These are phyloP conservation scores for Phytophthora sansomeana DNA, from an alignment of 352 stramenopile genomes.

Conservation along the genomic window DNA sequence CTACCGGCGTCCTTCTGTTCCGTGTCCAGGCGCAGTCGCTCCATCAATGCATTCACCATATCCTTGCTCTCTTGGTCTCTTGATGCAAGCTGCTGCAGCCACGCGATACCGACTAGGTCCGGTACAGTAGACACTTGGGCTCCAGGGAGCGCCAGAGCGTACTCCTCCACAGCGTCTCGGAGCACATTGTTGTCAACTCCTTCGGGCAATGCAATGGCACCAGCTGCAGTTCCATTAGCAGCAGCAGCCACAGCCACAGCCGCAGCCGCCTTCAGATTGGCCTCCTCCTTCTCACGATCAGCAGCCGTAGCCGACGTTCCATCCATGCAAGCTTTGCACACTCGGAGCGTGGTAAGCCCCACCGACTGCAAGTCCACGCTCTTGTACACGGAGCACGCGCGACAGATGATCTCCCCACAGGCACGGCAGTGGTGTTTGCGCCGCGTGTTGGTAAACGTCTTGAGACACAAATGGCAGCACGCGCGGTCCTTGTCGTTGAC, in stretches of 20 bases:
- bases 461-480: constrained; percentile 85
- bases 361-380: constrained; percentile 78
- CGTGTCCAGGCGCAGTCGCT: constrained; percentile 61
- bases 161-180: constrained; percentile 73
- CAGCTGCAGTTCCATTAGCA: constrained; percentile 22
- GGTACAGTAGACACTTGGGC: constrained; percentile 66
- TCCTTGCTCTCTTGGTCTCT: constrained; percentile 75
- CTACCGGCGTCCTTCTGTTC: constrained; percentile 32
- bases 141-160: constrained; percentile 70
- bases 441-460: constrained; percentile 83
- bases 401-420: constrained; percentile 89
- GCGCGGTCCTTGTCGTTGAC: constrained; percentile 84
- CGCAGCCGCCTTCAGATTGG: constrained; percentile 28
- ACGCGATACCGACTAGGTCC: constrained; percentile 81
- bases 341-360: constrained; percentile 74
- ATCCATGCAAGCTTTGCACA: constrained; percentile 85
- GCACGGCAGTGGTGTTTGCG: constrained; percentile 84
- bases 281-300: constrained; percentile 31
- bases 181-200: constrained; percentile 55
- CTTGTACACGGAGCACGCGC: constrained; percentile 82
- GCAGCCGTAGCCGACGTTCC: constrained; percentile 43
- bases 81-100: constrained; percentile 74
- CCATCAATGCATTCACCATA: constrained; percentile 78
- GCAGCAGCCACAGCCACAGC: constrained; percentile 19
- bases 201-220: constrained; percentile 40